A percentile compares a stretch with the other conserved stretches of the same genome.
Conservation (phyloP, 345 rosid species). For the Corchorus capsularis region DNA sequence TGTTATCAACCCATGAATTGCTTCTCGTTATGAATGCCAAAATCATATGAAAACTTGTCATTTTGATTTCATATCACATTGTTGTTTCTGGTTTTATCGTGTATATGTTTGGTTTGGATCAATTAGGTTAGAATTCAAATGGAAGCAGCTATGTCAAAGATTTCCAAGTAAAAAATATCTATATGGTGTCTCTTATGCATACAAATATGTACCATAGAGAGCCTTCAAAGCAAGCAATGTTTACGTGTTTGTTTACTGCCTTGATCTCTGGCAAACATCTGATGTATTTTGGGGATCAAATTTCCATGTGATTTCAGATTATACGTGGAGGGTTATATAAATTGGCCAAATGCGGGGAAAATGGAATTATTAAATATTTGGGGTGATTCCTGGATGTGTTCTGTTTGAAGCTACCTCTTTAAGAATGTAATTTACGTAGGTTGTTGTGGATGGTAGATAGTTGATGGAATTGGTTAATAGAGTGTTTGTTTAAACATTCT, state of each 20-base stretch:
- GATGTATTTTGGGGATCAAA: background rate
- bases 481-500: too few relatives aligned
- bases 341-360: too few relatives aligned
- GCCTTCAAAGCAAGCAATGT: background rate
- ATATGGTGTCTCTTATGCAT: background rate
- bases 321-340: too few relatives aligned
- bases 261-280: conserved; percentile 7
- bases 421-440: background rate
- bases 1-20: background rate
- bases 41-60: background rate
- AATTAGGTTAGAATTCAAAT: background rate
- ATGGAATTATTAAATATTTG: background rate
- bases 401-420: background rate
- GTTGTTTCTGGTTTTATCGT: background rate
- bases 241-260: background rate
- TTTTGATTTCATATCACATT: background rate
- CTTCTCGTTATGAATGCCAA: background rate
- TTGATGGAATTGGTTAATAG: too few relatives aligned
- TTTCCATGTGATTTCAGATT: background rate
- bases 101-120: background rate
- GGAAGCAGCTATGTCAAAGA: background rate
- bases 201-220: background rate
- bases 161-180: background rate
- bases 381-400: background rate
- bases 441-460: background rate